These are phyloP conservation scores for Apiotrichum veenhuisii DNA, from an alignment of 1,284 basidiomycete genomes.

Conservation along the genomic window DNA sequence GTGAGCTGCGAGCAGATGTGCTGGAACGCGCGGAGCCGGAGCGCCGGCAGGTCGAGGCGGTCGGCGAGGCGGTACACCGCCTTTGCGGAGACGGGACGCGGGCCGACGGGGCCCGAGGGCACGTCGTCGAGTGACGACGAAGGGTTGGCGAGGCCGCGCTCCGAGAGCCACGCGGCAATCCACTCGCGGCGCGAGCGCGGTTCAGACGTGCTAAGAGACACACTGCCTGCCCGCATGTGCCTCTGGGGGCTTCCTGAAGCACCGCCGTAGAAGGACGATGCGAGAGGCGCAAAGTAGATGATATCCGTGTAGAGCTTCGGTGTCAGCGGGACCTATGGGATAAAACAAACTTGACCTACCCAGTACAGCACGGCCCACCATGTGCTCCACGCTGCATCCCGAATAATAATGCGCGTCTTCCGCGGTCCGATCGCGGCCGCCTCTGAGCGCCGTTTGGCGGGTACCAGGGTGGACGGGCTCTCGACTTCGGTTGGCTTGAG, in stretches of 20 bases:
- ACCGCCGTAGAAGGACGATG: conserved; percentile 54
- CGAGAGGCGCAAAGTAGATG: conserved; percentile 76
- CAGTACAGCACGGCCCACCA: conserved; percentile 81
- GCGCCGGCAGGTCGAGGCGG: conserved; percentile 52
- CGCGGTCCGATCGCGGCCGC: conserved; percentile 36
- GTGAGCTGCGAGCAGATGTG: conserved; percentile 73
- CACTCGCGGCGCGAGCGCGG: conserved; percentile 31
- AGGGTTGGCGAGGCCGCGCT: conserved; percentile 22
- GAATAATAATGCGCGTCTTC: conserved; percentile 63
- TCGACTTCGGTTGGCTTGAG: background rate
- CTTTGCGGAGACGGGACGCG: conserved; percentile 79
- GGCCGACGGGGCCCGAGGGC: conserved; percentile 47
- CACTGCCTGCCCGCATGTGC: background rate
- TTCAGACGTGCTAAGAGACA: background rate
- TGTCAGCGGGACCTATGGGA: background rate
- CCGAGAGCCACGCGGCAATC: conserved; percentile 40
- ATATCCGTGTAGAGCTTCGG: conserved; percentile 74
- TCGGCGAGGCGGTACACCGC: conserved; percentile 83
- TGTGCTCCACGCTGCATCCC: conserved; percentile 75
- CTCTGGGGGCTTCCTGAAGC: background rate
- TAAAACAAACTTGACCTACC: conserved; percentile 51
- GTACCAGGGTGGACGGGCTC: background rate
- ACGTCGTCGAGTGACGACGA: background rate
- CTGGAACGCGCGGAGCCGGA: conserved; percentile 51
- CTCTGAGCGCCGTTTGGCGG: background rate